Evolutionary conservation across 176 grass and related monocot genomes (phyloP), one percentile per base, ranked within the genome.

Genomic region (Carex parvula): DNA sequence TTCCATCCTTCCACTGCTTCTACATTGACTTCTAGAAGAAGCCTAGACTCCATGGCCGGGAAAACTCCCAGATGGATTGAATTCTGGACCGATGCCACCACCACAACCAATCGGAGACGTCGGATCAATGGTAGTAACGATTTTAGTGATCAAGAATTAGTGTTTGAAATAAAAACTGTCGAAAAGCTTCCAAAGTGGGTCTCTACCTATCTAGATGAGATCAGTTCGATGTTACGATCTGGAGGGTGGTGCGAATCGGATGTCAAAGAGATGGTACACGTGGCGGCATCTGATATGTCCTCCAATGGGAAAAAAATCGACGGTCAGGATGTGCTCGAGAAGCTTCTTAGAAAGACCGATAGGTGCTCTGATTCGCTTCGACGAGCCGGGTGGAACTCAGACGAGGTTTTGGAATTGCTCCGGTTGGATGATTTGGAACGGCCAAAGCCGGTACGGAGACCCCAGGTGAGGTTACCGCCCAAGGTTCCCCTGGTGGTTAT

Each of bases 41-140:
- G 91, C 81, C 88, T 93, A 10, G 89, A 92, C 84, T 89, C 94
- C n/a, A 84, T 87, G 42, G 90, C 91, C n/a, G 91, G 94, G 2
- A 87, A 89, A 67, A 88, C 86, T 0, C 89, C 93, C 24, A 82
- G 93, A 24, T 93, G 93, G 93, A 96, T 96, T 61, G 85, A 92
- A 75, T 95, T 95, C 87, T 95, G 90, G 90, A 95, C 84, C 2
- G 88, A 92, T 82, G 86, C 88, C 64, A 88, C 87, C 3, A 69
- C 73, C 8, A 74, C 92, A 6, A 77, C 67, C 69, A 83, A 86
- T 79, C 88, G 88, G 5, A 83, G 57, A 14, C 20, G 39, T 5
- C 55, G 60, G 16, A 46, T 26, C 41, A 67, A 32, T 22, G 12
- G 39, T 8, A 65, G 46, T 29, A 9, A 7, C 11, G 46, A 54